These are phyloP conservation scores for Penicillium sp. DNA, from an alignment of 2,329 filamentous ascomycete species.

Conservation along the genomic window DNA sequence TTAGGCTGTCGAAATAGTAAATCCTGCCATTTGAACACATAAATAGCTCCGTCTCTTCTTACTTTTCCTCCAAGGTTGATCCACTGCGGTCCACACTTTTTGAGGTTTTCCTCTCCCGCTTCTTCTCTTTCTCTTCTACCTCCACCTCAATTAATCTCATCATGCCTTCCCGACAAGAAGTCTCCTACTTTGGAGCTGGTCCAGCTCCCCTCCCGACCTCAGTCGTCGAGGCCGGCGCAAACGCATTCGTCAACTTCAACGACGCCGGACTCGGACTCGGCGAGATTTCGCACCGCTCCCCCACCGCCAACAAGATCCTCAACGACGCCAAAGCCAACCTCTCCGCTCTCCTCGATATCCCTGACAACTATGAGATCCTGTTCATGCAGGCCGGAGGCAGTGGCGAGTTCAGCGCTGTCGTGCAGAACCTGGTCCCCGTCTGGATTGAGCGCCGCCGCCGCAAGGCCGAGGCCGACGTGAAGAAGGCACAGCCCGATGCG, in stretches of 20 bases:
- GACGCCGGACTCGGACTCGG: constrained; percentile 78
- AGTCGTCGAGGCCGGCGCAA: constrained; percentile 72
- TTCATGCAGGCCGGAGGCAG: constrained; percentile 70
- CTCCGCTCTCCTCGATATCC: constrained; percentile 71
- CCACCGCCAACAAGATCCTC: constrained; percentile 73
- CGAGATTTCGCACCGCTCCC: constrained; percentile 86
- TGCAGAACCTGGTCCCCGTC: constrained; percentile 78
- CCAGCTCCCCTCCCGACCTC: constrained; percentile 80
- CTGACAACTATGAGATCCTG: constrained; percentile 80
- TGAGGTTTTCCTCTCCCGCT: constrained; percentile 14
- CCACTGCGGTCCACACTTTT: constrained; percentile 20
- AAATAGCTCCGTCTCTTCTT: neutral
- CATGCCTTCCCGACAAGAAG: constrained; percentile 69
- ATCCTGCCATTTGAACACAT: neutral
- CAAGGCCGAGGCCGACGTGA: constrained; percentile 56
- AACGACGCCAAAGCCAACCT: constrained; percentile 74
- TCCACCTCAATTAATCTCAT: neutral
- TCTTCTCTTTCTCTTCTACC: constrained; percentile 4
- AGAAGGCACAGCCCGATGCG: constrained; percentile 36
- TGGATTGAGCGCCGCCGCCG: constrained; percentile 72
- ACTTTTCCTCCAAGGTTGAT: constrained; percentile 16
- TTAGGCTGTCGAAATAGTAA: neutral
- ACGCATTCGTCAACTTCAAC: constrained; percentile 78
- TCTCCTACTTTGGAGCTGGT: constrained; percentile 86
- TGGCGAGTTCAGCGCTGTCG: constrained; percentile 77